phyloP scores from a whole-genome alignment of 495 filamentous ascomycete genomes.

The Penicillium chermesinum region DNA sequence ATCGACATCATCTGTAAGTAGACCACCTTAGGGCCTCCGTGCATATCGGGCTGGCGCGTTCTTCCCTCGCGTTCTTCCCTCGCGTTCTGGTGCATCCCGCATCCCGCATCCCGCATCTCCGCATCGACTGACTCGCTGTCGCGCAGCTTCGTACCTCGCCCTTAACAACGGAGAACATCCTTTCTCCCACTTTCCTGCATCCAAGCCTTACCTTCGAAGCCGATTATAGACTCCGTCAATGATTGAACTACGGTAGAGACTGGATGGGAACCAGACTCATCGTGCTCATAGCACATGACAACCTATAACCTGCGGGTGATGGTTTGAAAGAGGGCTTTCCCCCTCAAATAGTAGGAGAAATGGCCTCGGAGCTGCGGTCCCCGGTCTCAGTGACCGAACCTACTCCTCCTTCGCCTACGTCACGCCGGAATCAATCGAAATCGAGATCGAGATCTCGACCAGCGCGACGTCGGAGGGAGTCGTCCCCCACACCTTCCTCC shows the following conservation, averaged over 20 bases:
- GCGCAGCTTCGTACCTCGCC: slow-evolving; percentile 16
- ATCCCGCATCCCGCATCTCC: slow-evolving; percentile 6
- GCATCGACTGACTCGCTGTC: slow-evolving; percentile 23
- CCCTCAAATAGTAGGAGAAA: slow-evolving; percentile 13
- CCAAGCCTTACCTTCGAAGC: not conserved
- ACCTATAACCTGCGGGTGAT: slow-evolving; percentile 15
- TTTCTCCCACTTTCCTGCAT: not conserved
- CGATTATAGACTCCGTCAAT: slow-evolving; percentile 8
- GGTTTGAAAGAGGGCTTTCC: slow-evolving; percentile 9
- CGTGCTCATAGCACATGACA: slow-evolving; percentile 27
- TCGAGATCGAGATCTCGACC: slow-evolving; percentile 39
- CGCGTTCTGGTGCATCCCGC: slow-evolving; percentile 14
- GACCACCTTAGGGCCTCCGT: slow-evolving; percentile 10
- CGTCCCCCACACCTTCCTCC: slow-evolving; percentile 61
- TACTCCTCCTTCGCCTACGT: slow-evolving; percentile 63
- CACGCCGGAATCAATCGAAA: slow-evolving; percentile 58
- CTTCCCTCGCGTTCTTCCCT: slow-evolving; percentile 16
- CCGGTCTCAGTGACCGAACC: slow-evolving; percentile 29
- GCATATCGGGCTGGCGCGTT: slow-evolving; percentile 17
- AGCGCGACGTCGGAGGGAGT: slow-evolving; percentile 49
- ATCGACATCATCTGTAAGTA: slow-evolving; percentile 16
- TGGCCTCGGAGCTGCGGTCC: slow-evolving; percentile 25
- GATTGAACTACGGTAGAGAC: slow-evolving; percentile 19
- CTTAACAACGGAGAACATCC: no score
- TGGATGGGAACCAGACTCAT: slow-evolving; percentile 18